phyloP scores from a whole-genome alignment of 441 rosid species.

The California macrophylla region DNA sequence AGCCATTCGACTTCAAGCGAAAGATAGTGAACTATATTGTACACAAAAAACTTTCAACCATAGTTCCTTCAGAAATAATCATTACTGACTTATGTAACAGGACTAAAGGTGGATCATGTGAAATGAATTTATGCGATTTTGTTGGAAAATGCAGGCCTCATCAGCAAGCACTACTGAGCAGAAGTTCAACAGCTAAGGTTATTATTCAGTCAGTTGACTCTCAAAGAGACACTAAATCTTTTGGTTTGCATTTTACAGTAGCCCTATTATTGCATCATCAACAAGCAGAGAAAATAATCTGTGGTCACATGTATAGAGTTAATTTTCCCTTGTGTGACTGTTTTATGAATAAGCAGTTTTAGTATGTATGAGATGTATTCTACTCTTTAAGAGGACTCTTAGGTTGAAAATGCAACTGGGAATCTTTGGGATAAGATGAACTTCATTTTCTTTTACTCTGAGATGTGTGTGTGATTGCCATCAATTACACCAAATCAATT shows the following conservation, averaged over 20 bases:
- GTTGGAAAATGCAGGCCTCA: slow-evolving; percentile 49
- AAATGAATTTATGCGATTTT: not conserved
- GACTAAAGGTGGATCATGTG: not conserved
- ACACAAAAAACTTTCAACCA: not conserved
- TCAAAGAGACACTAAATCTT: slow-evolving; percentile 12
- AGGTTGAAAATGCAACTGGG: slow-evolving; percentile 13
- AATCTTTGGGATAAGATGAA: slow-evolving; percentile 22
- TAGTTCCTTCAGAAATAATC: not conserved
- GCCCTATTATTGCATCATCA: slow-evolving; percentile 7
- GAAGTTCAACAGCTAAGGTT: slow-evolving; percentile 43
- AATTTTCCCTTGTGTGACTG: slow-evolving; percentile 21
- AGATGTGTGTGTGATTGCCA: slow-evolving; percentile 15
- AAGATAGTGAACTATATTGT: not conserved
- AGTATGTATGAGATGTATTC: slow-evolving; percentile 10
- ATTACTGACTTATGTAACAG: not conserved
- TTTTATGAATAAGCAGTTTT: slow-evolving; percentile 34
- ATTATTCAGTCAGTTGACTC: slow-evolving; percentile 2
- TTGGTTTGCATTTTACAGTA: slow-evolving; percentile 19
- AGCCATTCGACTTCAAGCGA: not conserved
- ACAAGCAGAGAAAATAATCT: slow-evolving; percentile 23
- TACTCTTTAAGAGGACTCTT: slow-evolving; percentile 4
- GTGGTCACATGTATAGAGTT: slow-evolving; percentile 39
- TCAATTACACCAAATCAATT: slow-evolving; percentile 11
- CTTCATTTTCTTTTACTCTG: slow-evolving; percentile 22
- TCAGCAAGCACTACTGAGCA: slow-evolving; percentile 53